Percentiles rank a stretch among this genome's conserved stretches.
Evolutionary conservation across 23 red algal genomes (phyloP).

Genomic region (Gracilaria domingensis): DNA sequence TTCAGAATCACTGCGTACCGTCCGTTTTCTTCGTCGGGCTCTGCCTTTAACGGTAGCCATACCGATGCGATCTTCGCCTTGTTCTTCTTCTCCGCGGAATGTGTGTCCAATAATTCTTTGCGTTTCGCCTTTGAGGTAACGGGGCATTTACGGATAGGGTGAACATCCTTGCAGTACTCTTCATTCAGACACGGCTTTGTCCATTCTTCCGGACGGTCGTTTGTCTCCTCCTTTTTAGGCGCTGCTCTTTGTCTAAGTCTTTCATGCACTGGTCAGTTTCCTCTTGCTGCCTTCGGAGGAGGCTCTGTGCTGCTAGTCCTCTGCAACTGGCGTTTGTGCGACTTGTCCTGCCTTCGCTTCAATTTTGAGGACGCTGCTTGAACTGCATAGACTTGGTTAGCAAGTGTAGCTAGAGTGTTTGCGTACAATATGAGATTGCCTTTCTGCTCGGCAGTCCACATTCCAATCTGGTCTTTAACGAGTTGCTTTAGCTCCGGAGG

Average conservation of each 20-base stretch:
- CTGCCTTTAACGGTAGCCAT: neutral
- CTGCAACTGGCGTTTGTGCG: too few species aligned
- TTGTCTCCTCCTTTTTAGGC: too few species aligned
- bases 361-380: neutral
- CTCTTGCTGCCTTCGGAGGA: too few species aligned
- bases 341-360: too few species aligned
- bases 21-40: constrained; percentile 14
- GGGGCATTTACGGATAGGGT: neutral
- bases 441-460: constrained; percentile 27
- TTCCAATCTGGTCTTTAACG: constrained; percentile 27
- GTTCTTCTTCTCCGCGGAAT: constrained; percentile 16
- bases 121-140: constrained; percentile 1
- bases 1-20: neutral
- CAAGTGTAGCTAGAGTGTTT: neutral
- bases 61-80: constrained; percentile 5
- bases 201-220: too few species aligned
- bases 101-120: constrained; percentile 6
- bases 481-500: constrained; percentile 31
- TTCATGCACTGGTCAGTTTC: too few species aligned
- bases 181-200: constrained; percentile 24
- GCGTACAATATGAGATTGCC: constrained; percentile 1
- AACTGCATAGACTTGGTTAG: constrained; percentile 19
- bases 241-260: too few species aligned
- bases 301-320: too few species aligned
- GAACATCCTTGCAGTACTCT: neutral